Conservation (phyloP, 148 eudicot species). For the Suaeda aralocaspica region DNA sequence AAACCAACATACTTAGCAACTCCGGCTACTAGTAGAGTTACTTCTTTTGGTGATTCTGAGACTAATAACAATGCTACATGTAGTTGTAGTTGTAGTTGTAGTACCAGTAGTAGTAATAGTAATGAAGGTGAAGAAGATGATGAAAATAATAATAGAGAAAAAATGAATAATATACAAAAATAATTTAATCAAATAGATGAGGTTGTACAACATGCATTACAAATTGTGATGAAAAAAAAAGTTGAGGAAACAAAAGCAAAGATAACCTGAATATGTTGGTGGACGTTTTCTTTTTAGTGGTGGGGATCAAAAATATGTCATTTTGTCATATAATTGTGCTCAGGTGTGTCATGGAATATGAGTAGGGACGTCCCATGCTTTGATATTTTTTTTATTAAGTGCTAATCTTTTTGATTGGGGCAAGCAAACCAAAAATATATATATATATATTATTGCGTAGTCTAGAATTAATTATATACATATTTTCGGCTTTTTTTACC, state of each 20-base stretch:
- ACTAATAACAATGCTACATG: neutral
- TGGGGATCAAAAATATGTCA: conserved; percentile 7
- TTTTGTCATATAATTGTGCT: conserved; percentile 4
- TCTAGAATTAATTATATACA: too few species aligned
- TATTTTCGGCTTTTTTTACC: too few species aligned
- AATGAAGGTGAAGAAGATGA: neutral
- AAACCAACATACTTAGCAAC: conserved; percentile 64
- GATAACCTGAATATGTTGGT: conserved; percentile 13
- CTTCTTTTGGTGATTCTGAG: conserved; percentile 28
- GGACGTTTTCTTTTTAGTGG: neutral
- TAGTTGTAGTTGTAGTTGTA: too few species aligned
- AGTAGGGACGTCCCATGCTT: neutral
- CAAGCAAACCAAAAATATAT: neutral
- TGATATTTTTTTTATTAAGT: neutral
- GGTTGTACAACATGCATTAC: neutral
- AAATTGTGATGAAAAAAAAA: neutral
- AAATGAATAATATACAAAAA: neutral
- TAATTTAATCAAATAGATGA: neutral
- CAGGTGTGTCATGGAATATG: conserved; percentile 14
- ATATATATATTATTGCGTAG: neutral
- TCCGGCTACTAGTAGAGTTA: conserved; percentile 34
- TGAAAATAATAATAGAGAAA: neutral
- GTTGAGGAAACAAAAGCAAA: neutral
- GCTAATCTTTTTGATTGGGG: neutral
- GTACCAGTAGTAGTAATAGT: neutral